Evolutionary conservation across 179 eudicot species (phyloP).

Genomic region (Beta lomatogona): DNA sequence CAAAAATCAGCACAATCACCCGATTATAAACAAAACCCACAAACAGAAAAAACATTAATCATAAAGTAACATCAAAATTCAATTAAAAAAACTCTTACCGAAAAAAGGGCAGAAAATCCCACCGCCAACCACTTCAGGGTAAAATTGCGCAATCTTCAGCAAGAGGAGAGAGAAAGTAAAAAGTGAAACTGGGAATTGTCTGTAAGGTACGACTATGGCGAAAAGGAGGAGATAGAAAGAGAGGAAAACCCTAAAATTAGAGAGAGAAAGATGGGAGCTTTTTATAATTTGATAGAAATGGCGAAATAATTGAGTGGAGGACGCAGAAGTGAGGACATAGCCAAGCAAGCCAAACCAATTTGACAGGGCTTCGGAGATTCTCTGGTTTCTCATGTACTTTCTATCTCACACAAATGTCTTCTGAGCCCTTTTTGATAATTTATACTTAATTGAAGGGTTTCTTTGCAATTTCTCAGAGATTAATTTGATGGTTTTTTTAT

Average conservation of each 20-base stretch:
- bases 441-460: slow-evolving; percentile 19
- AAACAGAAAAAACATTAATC: slow-evolving; percentile 1
- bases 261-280: slow-evolving; percentile 20
- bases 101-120: not conserved
- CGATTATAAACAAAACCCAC: slow-evolving; percentile 17
- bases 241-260: slow-evolving; percentile 19
- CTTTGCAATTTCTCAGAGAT: slow-evolving; percentile 3
- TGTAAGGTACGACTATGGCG: too few species aligned
- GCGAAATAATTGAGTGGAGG: slow-evolving; percentile 29
- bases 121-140: not conserved
- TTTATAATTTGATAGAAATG: slow-evolving; percentile 14
- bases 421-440: not conserved
- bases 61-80: not conserved
- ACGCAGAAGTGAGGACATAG: slow-evolving; percentile 23
- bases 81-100: not conserved
- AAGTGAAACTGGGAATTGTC: not conserved
- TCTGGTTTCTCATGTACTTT: slow-evolving; percentile 10
- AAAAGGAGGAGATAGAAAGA: not conserved
- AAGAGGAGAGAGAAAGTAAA: slow-evolving; percentile 5
- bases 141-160: not conserved
- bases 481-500: too few species aligned
- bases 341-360: slow-evolving; percentile 3
- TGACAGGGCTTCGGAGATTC: slow-evolving; percentile 15
- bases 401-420: slow-evolving; percentile 3
- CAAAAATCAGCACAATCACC: not conserved